These are phyloP conservation scores for Dactylellina parvicollis DNA, from an alignment of 2,329 filamentous ascomycete genomes.

Conservation along the genomic window DNA sequence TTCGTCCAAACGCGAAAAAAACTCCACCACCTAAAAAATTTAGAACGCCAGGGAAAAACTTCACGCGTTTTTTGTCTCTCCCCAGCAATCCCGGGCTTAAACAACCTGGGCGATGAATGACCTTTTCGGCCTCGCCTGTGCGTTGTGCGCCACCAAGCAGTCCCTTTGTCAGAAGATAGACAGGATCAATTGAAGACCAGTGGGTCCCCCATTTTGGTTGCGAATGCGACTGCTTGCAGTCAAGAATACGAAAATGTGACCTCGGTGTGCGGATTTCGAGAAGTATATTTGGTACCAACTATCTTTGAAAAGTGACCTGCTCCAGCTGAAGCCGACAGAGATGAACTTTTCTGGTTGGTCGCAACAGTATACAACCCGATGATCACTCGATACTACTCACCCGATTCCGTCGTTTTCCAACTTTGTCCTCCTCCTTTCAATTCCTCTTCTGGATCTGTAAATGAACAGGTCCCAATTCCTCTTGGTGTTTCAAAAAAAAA, in stretches of 20 bases:
- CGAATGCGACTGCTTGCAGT: slow-evolving; percentile 17
- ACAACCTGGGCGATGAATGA: not conserved
- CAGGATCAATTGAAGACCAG: not conserved
- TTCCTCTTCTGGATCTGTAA: too few species aligned
- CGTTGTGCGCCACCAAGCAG: not conserved
- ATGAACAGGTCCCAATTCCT: too few species aligned
- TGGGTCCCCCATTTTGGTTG: not conserved
- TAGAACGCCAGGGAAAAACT: too few species aligned
- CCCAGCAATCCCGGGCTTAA: not conserved
- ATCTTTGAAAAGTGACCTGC: too few species aligned
- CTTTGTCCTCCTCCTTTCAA: too few species aligned
- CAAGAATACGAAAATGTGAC: not conserved
- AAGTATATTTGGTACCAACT: not conserved
- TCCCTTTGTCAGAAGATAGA: not conserved
- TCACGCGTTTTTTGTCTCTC: not conserved
- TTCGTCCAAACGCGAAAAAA: slow-evolving; percentile 24
- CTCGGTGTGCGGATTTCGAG: not conserved
- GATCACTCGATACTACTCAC: too few species aligned
- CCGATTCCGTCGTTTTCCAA: too few species aligned
- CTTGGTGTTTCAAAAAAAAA: too few species aligned
- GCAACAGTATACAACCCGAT: too few species aligned
- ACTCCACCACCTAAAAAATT: too few species aligned
- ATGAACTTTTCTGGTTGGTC: too few species aligned
- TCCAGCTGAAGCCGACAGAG: slow-evolving; percentile 1
- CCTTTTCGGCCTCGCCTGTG: not conserved